Base-by-base conservation (phyloP, 768 basidiomycete species). In the Collybia sordida region DNA sequence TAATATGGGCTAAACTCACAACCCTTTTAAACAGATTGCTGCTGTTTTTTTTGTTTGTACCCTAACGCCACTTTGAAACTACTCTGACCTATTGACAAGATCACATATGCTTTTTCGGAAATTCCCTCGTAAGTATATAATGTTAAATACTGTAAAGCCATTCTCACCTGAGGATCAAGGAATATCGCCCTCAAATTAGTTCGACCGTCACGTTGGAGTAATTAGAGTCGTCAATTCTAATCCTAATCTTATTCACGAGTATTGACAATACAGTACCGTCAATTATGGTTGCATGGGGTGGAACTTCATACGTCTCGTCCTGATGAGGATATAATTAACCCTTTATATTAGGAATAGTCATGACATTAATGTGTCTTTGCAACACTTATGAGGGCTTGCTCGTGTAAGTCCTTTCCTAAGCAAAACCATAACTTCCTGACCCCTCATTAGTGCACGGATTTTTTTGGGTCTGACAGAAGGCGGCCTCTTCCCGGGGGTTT, bases 401-500 rank as follows among this genome's bases (percentile, higher is more conserved):
- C 38, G 46, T 60, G 66, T 67, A 45, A 14, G 64, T 42, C 3
- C 38, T 4, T 19, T 3, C 23, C 24, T 2, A 24, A 18, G 8
- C 14, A 15, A 35, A 22, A 24, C 12, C 25, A 14, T 37, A 28
- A 15, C 35, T 17, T 44, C 14, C 22, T 18, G 21, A 24, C 39
- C 9, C 11, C 3, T 31, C 14, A 31, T 31, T 18, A 73, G 68
- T 42, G 68, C 69, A 3, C 70, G 71, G 18, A 47, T 72, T 14
- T 74, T 72, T 53, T 59, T 74, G 18, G 72, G 72, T 21, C 50
- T 72, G 11, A 57, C 71, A n/a, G 71, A 74, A 56, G 64, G 66
- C 22, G 72, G 70, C 39, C 56, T 72, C 7, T 72, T 72, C 49
- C 70, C 69, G 14, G 70, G 70, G 6, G 70, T 70, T 53, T 48